Conservation (phyloP, 2,329 filamentous ascomycete genomes). For the Aspergillus awamori region DNA sequence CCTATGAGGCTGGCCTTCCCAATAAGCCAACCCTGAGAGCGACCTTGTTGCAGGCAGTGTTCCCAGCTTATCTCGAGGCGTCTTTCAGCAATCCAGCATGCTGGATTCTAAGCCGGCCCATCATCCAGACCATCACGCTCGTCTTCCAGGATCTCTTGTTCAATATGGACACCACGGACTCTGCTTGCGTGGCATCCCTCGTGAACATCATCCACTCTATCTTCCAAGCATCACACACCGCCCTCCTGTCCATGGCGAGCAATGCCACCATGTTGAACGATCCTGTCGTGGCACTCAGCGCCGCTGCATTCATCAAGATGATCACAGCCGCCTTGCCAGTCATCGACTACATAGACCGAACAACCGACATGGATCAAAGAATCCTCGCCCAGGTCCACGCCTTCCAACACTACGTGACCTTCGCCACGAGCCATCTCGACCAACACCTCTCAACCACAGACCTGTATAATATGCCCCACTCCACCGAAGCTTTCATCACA, state of each 20-base stretch:
- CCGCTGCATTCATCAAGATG: constrained; percentile 45
- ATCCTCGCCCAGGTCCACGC: constrained; percentile 40
- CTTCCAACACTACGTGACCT: constrained; percentile 45
- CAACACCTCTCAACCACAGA: constrained; percentile 19
- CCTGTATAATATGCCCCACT: constrained; percentile 5
- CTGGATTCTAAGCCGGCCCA: constrained; percentile 57
- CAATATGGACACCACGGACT: constrained; percentile 48
- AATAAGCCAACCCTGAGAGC: constrained; percentile 52
- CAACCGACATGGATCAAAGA: constrained; percentile 28
- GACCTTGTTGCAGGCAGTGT: constrained; percentile 56
- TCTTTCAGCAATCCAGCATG: constrained; percentile 50
- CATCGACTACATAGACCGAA: constrained; percentile 52
- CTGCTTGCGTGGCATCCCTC: constrained; percentile 40
- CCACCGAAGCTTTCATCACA: constrained; percentile 1
- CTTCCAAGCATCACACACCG: constrained; percentile 42
- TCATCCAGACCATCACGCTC: constrained; percentile 52
- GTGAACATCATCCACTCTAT: constrained; percentile 41
- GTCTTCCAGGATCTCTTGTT: constrained; percentile 51
- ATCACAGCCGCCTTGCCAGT: constrained; percentile 45
- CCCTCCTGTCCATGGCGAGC: constrained; percentile 41
- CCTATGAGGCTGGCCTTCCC: constrained; percentile 45
- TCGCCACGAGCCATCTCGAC: constrained; percentile 34
- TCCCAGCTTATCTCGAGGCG: constrained; percentile 59
- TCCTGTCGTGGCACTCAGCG: constrained; percentile 41
- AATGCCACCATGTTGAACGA: constrained; percentile 41